Percentiles rank a stretch among this genome's conserved stretches.
phyloP scores from a whole-genome alignment of 768 basidiomycete species.

The Myochromella boudieri region DNA sequence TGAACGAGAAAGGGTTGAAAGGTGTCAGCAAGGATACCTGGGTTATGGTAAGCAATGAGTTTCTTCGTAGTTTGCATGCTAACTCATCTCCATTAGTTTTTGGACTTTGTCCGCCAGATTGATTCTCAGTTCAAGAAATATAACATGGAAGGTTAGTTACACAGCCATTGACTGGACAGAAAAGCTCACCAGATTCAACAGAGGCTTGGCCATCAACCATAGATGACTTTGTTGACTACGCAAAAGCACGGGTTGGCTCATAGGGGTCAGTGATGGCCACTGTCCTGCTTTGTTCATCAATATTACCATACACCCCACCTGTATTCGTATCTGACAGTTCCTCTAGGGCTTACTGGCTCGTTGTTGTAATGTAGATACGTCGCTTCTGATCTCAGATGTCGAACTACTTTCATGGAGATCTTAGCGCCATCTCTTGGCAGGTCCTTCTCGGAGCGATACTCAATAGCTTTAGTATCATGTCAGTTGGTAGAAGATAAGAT shows the following conservation, averaged over 20 bases:
- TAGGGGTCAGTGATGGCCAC: slow-evolving; percentile 1
- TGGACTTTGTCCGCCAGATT: slow-evolving; percentile 75
- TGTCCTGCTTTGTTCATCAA: neutral
- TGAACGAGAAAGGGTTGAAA: slow-evolving; percentile 61
- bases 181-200: slow-evolving; percentile 26
- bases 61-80: neutral
- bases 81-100: slow-evolving; percentile 48
- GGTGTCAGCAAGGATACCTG: slow-evolving; percentile 90
- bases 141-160: slow-evolving; percentile 66
- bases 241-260: slow-evolving; percentile 39
- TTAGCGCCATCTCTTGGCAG: neutral
- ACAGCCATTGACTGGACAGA: neutral
- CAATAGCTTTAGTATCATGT: neutral
- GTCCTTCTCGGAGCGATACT: neutral
- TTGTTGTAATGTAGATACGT: too few relatives aligned
- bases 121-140: slow-evolving; percentile 73
- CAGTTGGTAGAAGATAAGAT: too few relatives aligned
- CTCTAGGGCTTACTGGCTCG: too few relatives aligned
- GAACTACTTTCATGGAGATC: neutral
- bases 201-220: slow-evolving; percentile 88
- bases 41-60: slow-evolving; percentile 63
- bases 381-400: too few relatives aligned
- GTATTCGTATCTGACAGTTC: neutral
- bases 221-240: slow-evolving; percentile 79
- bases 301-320: neutral